Evolutionary conservation across 768 basidiomycete species (phyloP).

Genomic region (Collybia mongolica): DNA sequence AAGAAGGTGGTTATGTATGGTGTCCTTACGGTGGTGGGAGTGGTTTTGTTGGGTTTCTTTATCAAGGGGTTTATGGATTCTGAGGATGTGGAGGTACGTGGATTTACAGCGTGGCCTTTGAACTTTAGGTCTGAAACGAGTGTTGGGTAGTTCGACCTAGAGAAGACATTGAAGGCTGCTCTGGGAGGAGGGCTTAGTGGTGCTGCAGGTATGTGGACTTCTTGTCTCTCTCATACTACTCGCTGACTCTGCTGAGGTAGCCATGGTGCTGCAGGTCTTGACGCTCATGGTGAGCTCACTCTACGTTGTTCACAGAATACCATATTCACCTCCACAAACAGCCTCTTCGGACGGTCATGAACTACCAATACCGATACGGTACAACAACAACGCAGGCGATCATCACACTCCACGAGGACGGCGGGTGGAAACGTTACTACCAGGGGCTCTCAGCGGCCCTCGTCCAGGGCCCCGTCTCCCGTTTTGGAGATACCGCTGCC

Average conservation of each 20-base stretch:
- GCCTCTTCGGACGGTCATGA: conserved; percentile 97
- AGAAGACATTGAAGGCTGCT: conserved; percentile 74
- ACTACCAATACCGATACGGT: conserved; percentile 93
- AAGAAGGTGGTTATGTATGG: conserved; percentile 27
- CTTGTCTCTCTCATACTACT: not conserved
- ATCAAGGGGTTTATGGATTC: conserved; percentile 72
- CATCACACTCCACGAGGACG: conserved; percentile 69
- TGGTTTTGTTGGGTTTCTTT: conserved; percentile 45
- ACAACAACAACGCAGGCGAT: conserved; percentile 66
- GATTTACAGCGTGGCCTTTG: not conserved
- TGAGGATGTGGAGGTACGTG: conserved; percentile 62
- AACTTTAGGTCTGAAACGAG: not conserved
- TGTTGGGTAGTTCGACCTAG: conserved; percentile 70
- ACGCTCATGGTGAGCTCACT: conserved; percentile 63
- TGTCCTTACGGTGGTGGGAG: conserved; percentile 31
- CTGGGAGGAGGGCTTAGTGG: conserved; percentile 90
- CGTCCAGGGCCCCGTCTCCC: conserved; percentile 77
- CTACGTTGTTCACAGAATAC: not conserved
- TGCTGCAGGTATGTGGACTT: conserved; percentile 58
- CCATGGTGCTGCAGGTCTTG: conserved; percentile 94
- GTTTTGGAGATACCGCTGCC: conserved; percentile 95
- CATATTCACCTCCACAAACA: conserved; percentile 21
- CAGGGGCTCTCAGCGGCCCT: conserved; percentile 85
- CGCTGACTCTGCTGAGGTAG: conserved; percentile 32
- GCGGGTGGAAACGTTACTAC: conserved; percentile 84